Evolutionary conservation across 2,329 filamentous ascomycete genomes (phyloP), one percentile per base, ranked within the genome.

Genomic region (Colletotrichum limetticola): DNA sequence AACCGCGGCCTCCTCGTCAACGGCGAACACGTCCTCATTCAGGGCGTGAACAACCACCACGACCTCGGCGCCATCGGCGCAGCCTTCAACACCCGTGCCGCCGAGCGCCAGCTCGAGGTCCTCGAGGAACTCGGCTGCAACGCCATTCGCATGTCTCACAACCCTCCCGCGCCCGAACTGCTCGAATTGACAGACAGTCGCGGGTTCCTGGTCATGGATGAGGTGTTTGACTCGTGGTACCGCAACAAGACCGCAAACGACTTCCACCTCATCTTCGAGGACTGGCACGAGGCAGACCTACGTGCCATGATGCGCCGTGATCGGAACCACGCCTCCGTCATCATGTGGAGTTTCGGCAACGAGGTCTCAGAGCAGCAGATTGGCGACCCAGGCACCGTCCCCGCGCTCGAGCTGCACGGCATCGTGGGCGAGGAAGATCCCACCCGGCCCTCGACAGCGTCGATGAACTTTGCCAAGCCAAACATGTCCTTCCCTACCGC

Each of bases 191-290:
- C 87, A 1, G 88, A 90, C 75, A 77, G 79, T 1, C 78, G 86
- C 77, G 87, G 87, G 0, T 84, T 89, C 70, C 60, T 90, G 4
- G 85, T 89, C 4, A 77, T 89, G 49, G 85, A 88, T 74, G 88
- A 90, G 78, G 85, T 88, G 22, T 90, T 89, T 74, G 88, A 90
- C 76, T 79, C 77, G 9, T 90, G 88, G 88, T 75, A 81, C n/a
- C 76, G 57, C n/a, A 72, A 78, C 24, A 90, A 90, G 77, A 85
- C 80, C 0, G 72, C 74, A 1, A 85, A 86, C 72, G 88, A 89
- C 76, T 89, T 86, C 75, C 85, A 88, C 73, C 76, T 86, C 19
- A 84, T 89, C 72, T 90, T 88, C 69, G 35, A 78, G 0, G 87
- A 89, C 60, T 90, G 88, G 88, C 82, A 86, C 71, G 87, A 90